Evolutionary conservation across 2,329 filamentous ascomycete genomes (phyloP).

Genomic region (Verticillium nubilum): DNA sequence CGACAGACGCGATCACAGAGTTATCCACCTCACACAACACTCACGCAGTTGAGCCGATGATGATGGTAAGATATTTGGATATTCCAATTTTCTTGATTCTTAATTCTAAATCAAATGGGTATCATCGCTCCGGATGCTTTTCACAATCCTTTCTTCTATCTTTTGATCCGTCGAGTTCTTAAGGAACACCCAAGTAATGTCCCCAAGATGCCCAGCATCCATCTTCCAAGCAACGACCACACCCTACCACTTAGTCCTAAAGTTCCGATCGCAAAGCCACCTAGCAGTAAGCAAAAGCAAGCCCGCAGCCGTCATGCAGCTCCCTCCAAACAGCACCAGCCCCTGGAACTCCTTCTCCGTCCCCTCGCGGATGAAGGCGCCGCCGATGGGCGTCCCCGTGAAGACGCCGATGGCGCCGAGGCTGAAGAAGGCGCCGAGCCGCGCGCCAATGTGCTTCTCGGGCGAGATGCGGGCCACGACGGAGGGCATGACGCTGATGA

Average conservation of each 20-base stretch:
- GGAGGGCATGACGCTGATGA: constrained; percentile 6
- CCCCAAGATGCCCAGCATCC: not conserved
- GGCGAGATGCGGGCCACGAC: constrained; percentile 2
- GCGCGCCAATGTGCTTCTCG: constrained; percentile 2
- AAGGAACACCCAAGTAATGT: not conserved
- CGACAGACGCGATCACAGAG: too few relatives aligned
- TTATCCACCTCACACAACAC: too few relatives aligned
- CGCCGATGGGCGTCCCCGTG: constrained; percentile 6
- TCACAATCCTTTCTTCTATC: not conserved
- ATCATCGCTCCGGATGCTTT: not conserved
- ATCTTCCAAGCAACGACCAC: too few relatives aligned
- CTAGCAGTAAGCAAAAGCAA: not conserved
- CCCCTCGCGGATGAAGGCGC: constrained; percentile 3
- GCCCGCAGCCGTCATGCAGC: constrained; percentile 1
- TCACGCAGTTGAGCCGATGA: too few relatives aligned
- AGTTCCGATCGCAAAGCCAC: constrained; percentile 2
- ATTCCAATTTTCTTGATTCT: not conserved
- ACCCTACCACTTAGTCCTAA: constrained; percentile 3
- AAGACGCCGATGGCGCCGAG: constrained; percentile 5
- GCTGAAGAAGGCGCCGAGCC: constrained; percentile 5
- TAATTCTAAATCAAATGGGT: not conserved
- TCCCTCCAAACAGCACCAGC: constrained; percentile 1
- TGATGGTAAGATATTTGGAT: too few relatives aligned
- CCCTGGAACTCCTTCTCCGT: constrained; percentile 1
- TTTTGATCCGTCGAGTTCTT: too few relatives aligned